phyloP scores from a whole-genome alignment of 768 basidiomycete species.

The Butyriboletus loyo region DNA sequence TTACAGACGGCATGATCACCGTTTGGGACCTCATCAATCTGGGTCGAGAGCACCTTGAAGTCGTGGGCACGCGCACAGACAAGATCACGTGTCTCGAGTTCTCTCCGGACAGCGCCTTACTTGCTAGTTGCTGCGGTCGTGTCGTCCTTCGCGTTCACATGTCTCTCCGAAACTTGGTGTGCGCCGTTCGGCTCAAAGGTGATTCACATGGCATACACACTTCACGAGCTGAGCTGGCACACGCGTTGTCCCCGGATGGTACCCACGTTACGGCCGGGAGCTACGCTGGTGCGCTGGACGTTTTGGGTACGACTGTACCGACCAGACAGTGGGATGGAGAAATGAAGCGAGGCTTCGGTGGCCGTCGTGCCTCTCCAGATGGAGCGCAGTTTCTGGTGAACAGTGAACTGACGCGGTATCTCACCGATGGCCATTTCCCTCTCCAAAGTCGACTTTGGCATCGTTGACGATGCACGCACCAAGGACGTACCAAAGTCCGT shows the following conservation, averaged over 20 bases:
- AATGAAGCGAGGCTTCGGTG: not conserved
- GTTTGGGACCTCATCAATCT: slow-evolving; percentile 17
- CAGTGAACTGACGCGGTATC: not conserved
- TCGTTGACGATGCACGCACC: not conserved
- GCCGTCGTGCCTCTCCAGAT: slow-evolving; percentile 6
- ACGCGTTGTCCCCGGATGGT: slow-evolving; percentile 20
- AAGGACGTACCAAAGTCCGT: not conserved
- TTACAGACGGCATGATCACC: slow-evolving; percentile 1
- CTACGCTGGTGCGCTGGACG: slow-evolving; percentile 1
- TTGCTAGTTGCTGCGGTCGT: not conserved
- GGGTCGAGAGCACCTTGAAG: slow-evolving; percentile 9
- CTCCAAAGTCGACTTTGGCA: slow-evolving; percentile 9
- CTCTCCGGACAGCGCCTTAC: not conserved
- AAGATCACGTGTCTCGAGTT: slow-evolving; percentile 11
- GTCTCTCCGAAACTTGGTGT: not conserved
- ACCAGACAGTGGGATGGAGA: slow-evolving; percentile 11
- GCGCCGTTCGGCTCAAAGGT: not conserved
- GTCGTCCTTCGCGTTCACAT: slow-evolving; percentile 6
- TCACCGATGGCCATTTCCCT: slow-evolving; percentile 1
- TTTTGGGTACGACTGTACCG: slow-evolving; percentile 6
- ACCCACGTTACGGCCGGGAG: slow-evolving; percentile 12
- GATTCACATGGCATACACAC: not conserved
- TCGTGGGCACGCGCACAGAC: slow-evolving; percentile 1
- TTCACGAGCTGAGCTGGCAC: slow-evolving; percentile 1
- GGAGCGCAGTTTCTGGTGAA: slow-evolving; percentile 8